Evolutionary conservation across 169 alveolate genomes (phyloP), one percentile per base, ranked within the genome.

Genomic region (Eimeria mitis): DNA sequence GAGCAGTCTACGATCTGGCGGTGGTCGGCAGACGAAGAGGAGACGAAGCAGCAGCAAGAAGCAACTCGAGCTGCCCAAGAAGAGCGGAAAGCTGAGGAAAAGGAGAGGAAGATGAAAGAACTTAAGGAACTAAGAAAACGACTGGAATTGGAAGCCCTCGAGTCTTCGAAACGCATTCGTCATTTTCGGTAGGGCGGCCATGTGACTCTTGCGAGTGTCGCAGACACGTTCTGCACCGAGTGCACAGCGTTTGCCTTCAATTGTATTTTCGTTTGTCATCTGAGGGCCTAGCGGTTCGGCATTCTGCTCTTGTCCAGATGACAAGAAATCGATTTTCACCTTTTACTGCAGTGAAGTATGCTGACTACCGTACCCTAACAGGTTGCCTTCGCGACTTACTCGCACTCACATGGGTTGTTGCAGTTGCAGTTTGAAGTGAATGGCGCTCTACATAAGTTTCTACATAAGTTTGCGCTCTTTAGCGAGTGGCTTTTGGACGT

Each of bases 121-220:
- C 9, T 47, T 28, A 63, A 65, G 56, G 83, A 40, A 34, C 61
- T 71, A 19, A 87, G 94, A 61, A 87, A 49, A 65, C 47, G 23
- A 34, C 94, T 87, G 61, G 83, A 87, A 87, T 25, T 28, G 75
- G 94, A 61, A 28, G 94, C 94, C 83, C 81, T 87, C 79, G 68
- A 65, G 94, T 40, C 94, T 13, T 49, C 75, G 37, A 84, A 84
- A 40, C 83, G 83, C 16, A 4, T 23, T 37, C 83, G 83, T 21
- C 54, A 2, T 40, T 0, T 19, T 40, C 83, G 83, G 83, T 73
- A 19, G 13, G 5, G 31, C 83, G 14, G 83, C 79, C 37, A 31
- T 9, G 28, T 28, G 31, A 2, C 79, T 70, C n/a, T 34, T 31
- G 1, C 6, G 42, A 14, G 25, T 42, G 25, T 65, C 75, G n/a